Base-by-base conservation (phyloP, 345 rosid genomes). In the Psidium friedrichsthalianum region DNA sequence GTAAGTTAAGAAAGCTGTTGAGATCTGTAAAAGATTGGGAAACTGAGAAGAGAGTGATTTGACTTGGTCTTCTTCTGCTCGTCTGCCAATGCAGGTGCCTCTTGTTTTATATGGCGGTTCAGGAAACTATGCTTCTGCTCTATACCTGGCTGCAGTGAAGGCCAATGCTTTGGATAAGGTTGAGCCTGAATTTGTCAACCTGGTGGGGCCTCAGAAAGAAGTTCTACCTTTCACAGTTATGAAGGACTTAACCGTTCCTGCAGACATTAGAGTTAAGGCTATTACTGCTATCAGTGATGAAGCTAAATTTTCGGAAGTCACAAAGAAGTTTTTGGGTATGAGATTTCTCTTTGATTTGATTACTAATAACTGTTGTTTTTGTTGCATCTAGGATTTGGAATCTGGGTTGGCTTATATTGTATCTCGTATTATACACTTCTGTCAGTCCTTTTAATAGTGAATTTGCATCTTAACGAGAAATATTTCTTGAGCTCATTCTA, bases 111-210 rank as follows among this genome's bases (percentile, higher is more conserved):
- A 85, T 84, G 99, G 98, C 61, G 98, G 94, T 81, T 29, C 94
- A 82, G 99, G 98, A 21, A 97, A 95, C 91, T 97, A 95, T 92
- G 98, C 99, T 56, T 90, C 98, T 20, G 96, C 98, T 86, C 84
- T 97, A 53, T 97, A 90, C 91, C 22, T 93, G 32, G 93, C 95
- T 61, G 94, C 98, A 56, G 96, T 89, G 87, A 94, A 92, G 86
- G 85, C 92, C 32, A 96, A 94, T 87, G 83, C 88, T 49, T 84
- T 97, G 89, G 96, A 97, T 76, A 93, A 91, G 88, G 94, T 97
- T 83, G 98, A 95, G 89, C 27, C 95, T 6, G 98, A 97, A 80
- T 88, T 97, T 86, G 88, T 92, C 83, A 94, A 90, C 85, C 88
- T 97, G 88, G 89, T 90, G 29, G 95, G 89, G 96, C 98, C 87